These are phyloP conservation scores for Helicocarpus griseus DNA, from an alignment of 2,329 filamentous ascomycete species.

Conservation along the genomic window DNA sequence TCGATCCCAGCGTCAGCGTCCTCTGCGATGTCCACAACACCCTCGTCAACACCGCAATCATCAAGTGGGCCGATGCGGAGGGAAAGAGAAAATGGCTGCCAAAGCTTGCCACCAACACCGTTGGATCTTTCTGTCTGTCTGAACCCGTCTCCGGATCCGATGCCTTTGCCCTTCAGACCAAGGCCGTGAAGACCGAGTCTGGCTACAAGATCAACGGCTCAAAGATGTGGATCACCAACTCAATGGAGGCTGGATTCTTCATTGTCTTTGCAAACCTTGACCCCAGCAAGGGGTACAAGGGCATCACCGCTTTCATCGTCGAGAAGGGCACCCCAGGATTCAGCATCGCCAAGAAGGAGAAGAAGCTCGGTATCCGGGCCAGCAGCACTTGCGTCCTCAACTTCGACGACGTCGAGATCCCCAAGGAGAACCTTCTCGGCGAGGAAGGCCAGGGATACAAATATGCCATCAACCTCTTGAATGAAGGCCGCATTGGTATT, in stretches of 20 bases:
- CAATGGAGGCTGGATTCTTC: constrained; percentile 86
- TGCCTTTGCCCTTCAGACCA: constrained; percentile 88
- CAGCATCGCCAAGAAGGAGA: constrained; percentile 97
- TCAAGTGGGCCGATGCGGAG: constrained; percentile 71
- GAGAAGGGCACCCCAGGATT: constrained; percentile 86
- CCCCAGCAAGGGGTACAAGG: constrained; percentile 86
- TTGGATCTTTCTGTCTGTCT: constrained; percentile 84
- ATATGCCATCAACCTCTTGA: constrained; percentile 87
- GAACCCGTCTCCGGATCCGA: constrained; percentile 91
- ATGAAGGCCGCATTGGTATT: constrained; percentile 96
- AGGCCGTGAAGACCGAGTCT: constrained; percentile 69
- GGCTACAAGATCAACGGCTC: constrained; percentile 81
- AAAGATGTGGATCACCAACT: constrained; percentile 99
- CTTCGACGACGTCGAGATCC: constrained; percentile 91
- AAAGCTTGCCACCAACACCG: constrained; percentile 77
- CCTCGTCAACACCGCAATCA: constrained; percentile 82
- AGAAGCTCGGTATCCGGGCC: constrained; percentile 95
- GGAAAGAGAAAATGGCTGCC: constrained; percentile 82
- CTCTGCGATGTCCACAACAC: constrained; percentile 98
- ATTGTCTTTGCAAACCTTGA: constrained; percentile 97
- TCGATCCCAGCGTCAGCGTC: constrained; percentile 91
- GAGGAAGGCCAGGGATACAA: constrained; percentile 91
- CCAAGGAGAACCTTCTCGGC: constrained; percentile 78
- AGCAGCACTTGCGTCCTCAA: constrained; percentile 95
- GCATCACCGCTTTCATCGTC: constrained; percentile 90